Evolutionary conservation across 192 early-diverging fungal species (phyloP), one percentile per base, ranked within the genome.

Genomic region (Rhizophagus prolifer): DNA sequence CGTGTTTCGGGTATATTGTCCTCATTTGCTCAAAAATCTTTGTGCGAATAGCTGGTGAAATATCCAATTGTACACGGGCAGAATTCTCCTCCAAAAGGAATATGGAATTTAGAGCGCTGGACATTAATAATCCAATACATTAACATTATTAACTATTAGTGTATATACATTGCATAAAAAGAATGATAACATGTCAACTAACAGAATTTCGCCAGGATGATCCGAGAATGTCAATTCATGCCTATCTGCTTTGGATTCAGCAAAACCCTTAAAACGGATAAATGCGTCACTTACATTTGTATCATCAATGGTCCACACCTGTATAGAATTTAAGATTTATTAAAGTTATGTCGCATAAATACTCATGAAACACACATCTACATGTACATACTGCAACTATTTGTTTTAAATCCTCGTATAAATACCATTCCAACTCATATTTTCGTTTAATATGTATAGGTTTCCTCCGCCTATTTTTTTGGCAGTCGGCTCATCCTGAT

Each of bases 281-380:
- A 66, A 66, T 66, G 64, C 21, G 13, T 66, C 13, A 66, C 64
- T 66, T 66, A 66, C 38, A 19, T 31, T 66, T 12, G 12, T 38
- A 28, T 38, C 34, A 66, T 66, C 34, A 66, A 66, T 66, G 10
- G 28, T 66, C 34, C 34, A 66, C 28, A 38, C 34, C 64, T 66
- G 19, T 31, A 66, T 34, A 66, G 28, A 62, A 62, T 62, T 62
- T 62, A 62, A 62, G 23, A n/a, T n/a, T n/a, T n/a, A n/a, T n/a
- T n/a, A n/a, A n/a, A n/a, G 28, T 30, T 62, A 62, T 62, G 61
- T 62, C n/a, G 26, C 61, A 25, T 62, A 62, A 62, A 62, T 62
- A n/a, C n/a, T n/a, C n/a, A n/a, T n/a, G n/a, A n/a, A 62, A 26
- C 23, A 62, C n/a, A 62, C 0, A 62, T 62, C 61, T 62, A 62